Evolutionary conservation across 176 grass and related monocot species (phyloP), one percentile per base, ranked within the genome.

Genomic region (Puya raimondii): DNA sequence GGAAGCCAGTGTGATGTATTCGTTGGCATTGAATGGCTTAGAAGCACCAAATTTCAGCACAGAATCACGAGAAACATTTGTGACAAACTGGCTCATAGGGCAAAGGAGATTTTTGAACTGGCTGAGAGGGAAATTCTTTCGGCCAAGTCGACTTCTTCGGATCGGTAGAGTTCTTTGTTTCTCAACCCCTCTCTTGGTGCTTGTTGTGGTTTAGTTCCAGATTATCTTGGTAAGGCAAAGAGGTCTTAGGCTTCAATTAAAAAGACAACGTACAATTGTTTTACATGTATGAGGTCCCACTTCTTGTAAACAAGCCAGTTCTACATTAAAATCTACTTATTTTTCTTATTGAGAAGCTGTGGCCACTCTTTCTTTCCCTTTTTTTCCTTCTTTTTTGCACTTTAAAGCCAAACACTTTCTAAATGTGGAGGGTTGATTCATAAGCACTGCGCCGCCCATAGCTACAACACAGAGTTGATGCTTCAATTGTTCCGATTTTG

Each of bases 21-120:
- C 52, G 84, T 88, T 20, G 84, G 94, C 23, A 69, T 90, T 66
- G 86, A 92, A 74, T 92, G 85, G 89, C 65, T 90, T 52, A 89
- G 79, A 73, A 87, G 70, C 70, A 89, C 86, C 66, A 91, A 85
- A 74, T 83, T 89, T 26, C 81, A 82, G 73, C 85, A 87, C 77
- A 83, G 73, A 71, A 92, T 97, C 67, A 76, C 81, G 0, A 83
- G 26, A 63, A 90, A 92, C 67, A 69, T 90, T 16, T 84, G 81
- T 68, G 86, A 92, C 64, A 92, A 97, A 81, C 70, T 96, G 65
- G 75, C 74, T 61, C 74, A 83, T 17, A 83, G 86, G 71, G 81
- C 82, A 0, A 88, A 83, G 77, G 93, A 97, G 65, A 81, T 92
- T 10, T 83, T 97, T 9, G 86, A 92, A 51, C 79, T 83, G 69